Conservation (phyloP, 495 filamentous ascomycete species). For the Hyaloscypha finlandica region DNA sequence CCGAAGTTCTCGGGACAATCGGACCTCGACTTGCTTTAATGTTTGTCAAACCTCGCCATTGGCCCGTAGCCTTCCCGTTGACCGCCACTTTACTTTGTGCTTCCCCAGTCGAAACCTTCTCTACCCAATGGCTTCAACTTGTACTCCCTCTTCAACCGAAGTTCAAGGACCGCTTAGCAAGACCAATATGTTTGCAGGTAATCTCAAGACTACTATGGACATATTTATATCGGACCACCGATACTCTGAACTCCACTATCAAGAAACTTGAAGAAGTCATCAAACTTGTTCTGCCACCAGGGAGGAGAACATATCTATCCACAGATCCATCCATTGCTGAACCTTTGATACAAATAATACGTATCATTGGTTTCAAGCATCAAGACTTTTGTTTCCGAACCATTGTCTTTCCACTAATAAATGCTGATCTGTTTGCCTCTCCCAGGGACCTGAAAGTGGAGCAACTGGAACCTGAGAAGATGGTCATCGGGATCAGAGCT, state of each 20-base stretch:
- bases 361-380: conserved; percentile 92
- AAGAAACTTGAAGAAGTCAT: conserved; percentile 87
- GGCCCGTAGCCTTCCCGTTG: conserved; percentile 82
- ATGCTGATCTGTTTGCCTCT: conserved; percentile 80
- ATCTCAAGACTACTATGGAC: conserved; percentile 95
- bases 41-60: conserved; percentile 87
- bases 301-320: conserved; percentile 74
- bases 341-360: conserved; percentile 87
- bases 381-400: conserved; percentile 89
- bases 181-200: conserved; percentile 81
- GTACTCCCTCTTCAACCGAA: conserved; percentile 72
- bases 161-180: conserved; percentile 78
- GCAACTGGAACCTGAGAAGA: conserved; percentile 92
- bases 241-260: conserved; percentile 64
- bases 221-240: conserved; percentile 84
- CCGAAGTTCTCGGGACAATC: conserved; percentile 74
- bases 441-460: conserved; percentile 84
- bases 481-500: conserved; percentile 92
- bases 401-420: conserved; percentile 93
- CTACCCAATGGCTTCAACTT: conserved; percentile 80
- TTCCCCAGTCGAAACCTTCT: conserved; percentile 80
- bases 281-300: conserved; percentile 74
- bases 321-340: conserved; percentile 82
- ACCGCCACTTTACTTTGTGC: conserved; percentile 84
- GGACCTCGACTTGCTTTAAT: conserved; percentile 76